These are phyloP conservation scores for Lepidium campestre DNA, from an alignment of 441 rosid species.

Conservation along the genomic window DNA sequence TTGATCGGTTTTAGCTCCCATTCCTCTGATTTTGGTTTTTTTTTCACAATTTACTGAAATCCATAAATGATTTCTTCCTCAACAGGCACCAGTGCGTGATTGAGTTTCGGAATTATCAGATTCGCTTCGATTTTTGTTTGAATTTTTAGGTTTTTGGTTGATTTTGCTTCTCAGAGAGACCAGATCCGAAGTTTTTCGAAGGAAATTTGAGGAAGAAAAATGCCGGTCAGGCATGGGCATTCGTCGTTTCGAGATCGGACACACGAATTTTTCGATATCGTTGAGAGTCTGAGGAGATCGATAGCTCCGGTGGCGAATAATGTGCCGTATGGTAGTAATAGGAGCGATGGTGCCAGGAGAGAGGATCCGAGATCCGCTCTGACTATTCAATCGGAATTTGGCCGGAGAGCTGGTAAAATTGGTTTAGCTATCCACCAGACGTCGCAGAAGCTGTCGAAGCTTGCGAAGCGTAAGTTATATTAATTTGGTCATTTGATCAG, in stretches of 20 bases:
- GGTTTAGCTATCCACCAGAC: conserved; percentile 61
- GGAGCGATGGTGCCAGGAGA: conserved; percentile 24
- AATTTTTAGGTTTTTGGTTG: background rate
- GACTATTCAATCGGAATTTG: conserved; percentile 51
- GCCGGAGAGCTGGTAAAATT: conserved; percentile 46
- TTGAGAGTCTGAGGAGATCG: conserved; percentile 41
- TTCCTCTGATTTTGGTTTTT: background rate
- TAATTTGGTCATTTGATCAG: background rate
- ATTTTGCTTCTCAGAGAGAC: background rate
- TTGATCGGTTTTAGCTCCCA: conserved; percentile 18
- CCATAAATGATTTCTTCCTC: background rate
- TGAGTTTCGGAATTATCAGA: background rate
- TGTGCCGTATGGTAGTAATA: conserved; percentile 21
- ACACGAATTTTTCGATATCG: conserved; percentile 40
- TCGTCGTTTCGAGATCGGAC: conserved; percentile 62
- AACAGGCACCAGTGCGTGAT: background rate
- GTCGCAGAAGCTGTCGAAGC: conserved; percentile 59
- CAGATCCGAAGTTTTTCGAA: conserved; percentile 20
- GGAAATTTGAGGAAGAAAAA: conserved; percentile 15
- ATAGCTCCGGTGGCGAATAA: conserved; percentile 30
- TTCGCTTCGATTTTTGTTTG: background rate
- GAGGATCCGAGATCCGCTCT: conserved; percentile 47
- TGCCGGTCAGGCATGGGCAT: conserved; percentile 42
- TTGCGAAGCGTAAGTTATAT: conserved; percentile 46
- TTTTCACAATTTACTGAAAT: background rate